Evolutionary conservation across 1,284 basidiomycete genomes (phyloP).

Genomic region (Flammula alnicola): DNA sequence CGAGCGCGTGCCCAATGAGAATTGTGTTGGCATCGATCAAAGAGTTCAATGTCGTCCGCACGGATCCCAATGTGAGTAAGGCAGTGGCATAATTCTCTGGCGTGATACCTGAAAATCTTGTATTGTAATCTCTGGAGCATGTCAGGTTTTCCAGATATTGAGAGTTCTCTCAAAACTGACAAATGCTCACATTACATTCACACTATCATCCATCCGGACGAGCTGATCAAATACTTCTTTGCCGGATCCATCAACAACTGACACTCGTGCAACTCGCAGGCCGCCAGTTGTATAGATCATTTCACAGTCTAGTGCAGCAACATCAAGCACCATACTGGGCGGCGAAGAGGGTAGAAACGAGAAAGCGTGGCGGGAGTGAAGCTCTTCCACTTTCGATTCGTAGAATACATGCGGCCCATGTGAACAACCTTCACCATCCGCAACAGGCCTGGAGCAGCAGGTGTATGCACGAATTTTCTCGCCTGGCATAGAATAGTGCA

Average conservation of each 20-base stretch:
- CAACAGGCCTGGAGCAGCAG: constrained; percentile 66
- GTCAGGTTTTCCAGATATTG: constrained; percentile 11
- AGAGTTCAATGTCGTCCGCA: constrained; percentile 68
- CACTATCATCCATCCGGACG: constrained; percentile 77
- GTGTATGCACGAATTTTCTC: constrained; percentile 67
- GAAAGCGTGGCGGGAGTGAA: constrained; percentile 81
- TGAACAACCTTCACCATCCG: constrained; percentile 65
- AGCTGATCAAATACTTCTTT: constrained; percentile 80
- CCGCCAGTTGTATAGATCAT: constrained; percentile 93
- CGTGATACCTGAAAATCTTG: constrained; percentile 88
- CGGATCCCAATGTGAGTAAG: constrained; percentile 63
- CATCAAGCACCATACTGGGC: constrained; percentile 57
- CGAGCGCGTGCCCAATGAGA: constrained; percentile 83
- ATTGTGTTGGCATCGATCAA: constrained; percentile 82
- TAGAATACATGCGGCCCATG: constrained; percentile 79
- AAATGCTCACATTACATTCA: constrained; percentile 73
- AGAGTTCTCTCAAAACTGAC: constrained; percentile 1
- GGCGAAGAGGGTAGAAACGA: constrained; percentile 48
- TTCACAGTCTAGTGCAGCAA: constrained; percentile 89
- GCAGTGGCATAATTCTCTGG: constrained; percentile 64
- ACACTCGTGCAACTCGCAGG: constrained; percentile 85
- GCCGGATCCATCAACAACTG: constrained; percentile 80
- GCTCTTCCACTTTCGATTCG: constrained; percentile 66
- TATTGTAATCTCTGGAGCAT: constrained; percentile 79
- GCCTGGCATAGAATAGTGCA: constrained; percentile 44